These are phyloP conservation scores for Globisporangium camurandrum DNA, from an alignment of 352 stramenopile species.

Conservation along the genomic window DNA sequence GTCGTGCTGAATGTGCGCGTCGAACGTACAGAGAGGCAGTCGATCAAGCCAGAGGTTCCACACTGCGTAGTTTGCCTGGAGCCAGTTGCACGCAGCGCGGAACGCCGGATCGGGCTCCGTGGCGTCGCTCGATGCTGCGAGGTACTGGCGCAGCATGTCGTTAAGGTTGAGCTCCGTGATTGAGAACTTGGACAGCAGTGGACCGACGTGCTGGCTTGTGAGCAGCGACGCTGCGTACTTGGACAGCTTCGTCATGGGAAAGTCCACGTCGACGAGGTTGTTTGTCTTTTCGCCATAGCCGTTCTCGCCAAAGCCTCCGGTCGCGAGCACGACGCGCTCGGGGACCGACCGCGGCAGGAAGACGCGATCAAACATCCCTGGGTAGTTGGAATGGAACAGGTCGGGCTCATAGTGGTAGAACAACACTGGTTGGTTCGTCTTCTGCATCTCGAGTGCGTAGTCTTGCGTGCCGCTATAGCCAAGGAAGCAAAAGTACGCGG, in stretches of 20 bases:
- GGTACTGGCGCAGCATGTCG: constrained; percentile 23
- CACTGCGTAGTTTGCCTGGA: constrained; percentile 36
- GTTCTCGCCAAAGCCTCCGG: constrained; percentile 34
- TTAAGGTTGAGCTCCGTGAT: constrained; percentile 33
- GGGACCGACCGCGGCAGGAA: constrained; percentile 25
- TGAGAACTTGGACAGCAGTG: constrained; percentile 26
- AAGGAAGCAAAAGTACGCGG: constrained; percentile 61
- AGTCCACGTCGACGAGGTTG: constrained; percentile 41
- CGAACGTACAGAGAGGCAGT: constrained; percentile 16
- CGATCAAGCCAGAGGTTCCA: constrained; percentile 41
- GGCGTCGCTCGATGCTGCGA: constrained; percentile 1
- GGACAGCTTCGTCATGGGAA: constrained; percentile 20
- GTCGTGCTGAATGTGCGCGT: constrained; percentile 22
- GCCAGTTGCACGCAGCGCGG: constrained; percentile 34
- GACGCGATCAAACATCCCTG: constrained; percentile 32
- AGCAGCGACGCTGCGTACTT: constrained; percentile 25
- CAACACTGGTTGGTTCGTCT: constrained; percentile 16
- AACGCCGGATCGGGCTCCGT: constrained; percentile 25
- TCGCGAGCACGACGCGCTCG: constrained; percentile 22
- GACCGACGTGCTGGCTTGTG: background rate
- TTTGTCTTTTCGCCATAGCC: constrained; percentile 33
- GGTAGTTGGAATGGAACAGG: constrained; percentile 29
- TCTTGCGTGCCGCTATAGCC: constrained; percentile 26
- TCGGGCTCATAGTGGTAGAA: constrained; percentile 59
- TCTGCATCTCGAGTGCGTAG: constrained; percentile 26